Evolutionary conservation across 805 yeast genomes (phyloP).

Genomic region (Wickerhamomyces sydowiorum): DNA sequence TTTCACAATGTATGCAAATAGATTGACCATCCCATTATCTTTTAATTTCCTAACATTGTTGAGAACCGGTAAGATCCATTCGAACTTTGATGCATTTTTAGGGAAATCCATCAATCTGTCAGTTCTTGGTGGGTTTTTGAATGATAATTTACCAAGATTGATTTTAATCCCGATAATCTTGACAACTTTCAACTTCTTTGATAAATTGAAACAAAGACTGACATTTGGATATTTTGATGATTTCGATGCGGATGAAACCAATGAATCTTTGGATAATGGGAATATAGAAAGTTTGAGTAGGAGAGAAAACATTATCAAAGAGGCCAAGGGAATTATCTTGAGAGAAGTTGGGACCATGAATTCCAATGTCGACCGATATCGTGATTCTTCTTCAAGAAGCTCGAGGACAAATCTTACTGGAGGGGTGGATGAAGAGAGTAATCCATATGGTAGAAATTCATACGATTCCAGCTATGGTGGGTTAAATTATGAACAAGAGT

Average conservation of each 20-base stretch:
- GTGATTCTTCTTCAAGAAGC: neutral
- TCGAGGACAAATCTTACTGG: neutral
- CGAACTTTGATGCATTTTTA: slow-evolving; percentile 64
- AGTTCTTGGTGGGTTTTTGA: slow-evolving; percentile 65
- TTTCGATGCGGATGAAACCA: slow-evolving; percentile 34
- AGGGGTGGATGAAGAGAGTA: neutral
- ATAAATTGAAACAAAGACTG: slow-evolving; percentile 37
- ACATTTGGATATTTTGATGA: slow-evolving; percentile 25
- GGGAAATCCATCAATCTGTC: slow-evolving; percentile 74
- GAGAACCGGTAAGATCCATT: slow-evolving; percentile 35
- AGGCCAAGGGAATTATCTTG: slow-evolving; percentile 20
- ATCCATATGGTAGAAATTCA: neutral
- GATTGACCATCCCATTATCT: slow-evolving; percentile 76
- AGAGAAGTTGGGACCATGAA: slow-evolving; percentile 14
- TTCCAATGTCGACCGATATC: neutral
- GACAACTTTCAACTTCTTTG: slow-evolving; percentile 63
- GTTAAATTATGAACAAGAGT: neutral
- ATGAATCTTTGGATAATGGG: slow-evolving; percentile 17
- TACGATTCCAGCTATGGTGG: neutral
- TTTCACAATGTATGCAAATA: slow-evolving; percentile 74
- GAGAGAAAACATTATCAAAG: slow-evolving; percentile 14
- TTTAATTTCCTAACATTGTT: slow-evolving; percentile 72
- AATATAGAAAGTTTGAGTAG: slow-evolving; percentile 2
- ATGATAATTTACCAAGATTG: slow-evolving; percentile 71
- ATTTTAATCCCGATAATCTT: slow-evolving; percentile 64